A percentile compares a stretch with the other conserved stretches of the same genome.
Conservation (phyloP, 257 asterid genomes). For the Fraxinus quadrangulata region DNA sequence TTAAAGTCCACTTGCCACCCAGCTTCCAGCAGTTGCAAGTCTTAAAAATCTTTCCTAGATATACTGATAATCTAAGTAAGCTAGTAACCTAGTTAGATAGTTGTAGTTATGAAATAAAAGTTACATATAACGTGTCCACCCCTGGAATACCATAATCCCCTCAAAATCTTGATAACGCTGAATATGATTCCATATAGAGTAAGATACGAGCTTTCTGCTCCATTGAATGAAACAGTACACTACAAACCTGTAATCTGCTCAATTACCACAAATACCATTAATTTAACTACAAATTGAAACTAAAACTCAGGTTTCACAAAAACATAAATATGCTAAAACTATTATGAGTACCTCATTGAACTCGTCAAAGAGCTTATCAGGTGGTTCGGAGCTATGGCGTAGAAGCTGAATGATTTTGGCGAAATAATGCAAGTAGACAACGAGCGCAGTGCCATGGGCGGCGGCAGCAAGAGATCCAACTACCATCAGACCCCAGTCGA, state of each 20-base stretch:
- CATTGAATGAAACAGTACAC: not conserved
- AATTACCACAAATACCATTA: slow-evolving; percentile 1
- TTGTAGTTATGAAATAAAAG: too few relatives aligned
- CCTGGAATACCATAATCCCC: not conserved
- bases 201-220: not conserved
- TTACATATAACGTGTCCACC: not conserved
- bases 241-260: not conserved
- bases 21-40: not conserved
- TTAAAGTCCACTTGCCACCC: not conserved
- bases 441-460: slow-evolving; percentile 94
- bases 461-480: slow-evolving; percentile 95
- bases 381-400: slow-evolving; percentile 31
- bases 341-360: slow-evolving; percentile 65
- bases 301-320: not conserved
- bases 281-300: not conserved
- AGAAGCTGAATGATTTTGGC: slow-evolving; percentile 79
- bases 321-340: not conserved
- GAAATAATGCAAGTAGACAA: slow-evolving; percentile 92
- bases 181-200: not conserved
- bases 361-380: slow-evolving; percentile 54
- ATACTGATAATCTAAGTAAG: not conserved
- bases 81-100: not conserved
- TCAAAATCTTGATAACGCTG: too few relatives aligned
- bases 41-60: not conserved
- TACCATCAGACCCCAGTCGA: slow-evolving; percentile 89